Evolutionary conservation across 768 basidiomycete genomes (phyloP).

Genomic region (Polyporus arcularius): DNA sequence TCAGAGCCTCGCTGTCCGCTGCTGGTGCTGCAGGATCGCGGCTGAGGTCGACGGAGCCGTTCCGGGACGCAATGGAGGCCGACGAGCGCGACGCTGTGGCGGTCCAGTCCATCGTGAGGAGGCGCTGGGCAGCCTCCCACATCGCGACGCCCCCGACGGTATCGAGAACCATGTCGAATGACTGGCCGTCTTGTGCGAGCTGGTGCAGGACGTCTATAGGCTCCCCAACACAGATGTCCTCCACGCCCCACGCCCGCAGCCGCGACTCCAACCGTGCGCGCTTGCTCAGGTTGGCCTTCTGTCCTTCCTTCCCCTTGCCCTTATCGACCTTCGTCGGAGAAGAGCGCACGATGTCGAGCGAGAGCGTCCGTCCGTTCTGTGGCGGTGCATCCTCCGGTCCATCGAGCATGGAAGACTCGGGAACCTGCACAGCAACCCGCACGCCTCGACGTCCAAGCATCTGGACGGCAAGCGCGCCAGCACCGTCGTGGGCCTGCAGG

Average conservation of each 20-base stretch:
- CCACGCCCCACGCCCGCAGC: constrained; percentile 69
- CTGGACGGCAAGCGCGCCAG: constrained; percentile 76
- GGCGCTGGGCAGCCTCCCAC: constrained; percentile 70
- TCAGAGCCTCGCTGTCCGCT: not conserved
- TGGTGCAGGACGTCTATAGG: constrained; percentile 55
- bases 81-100: constrained; percentile 21
- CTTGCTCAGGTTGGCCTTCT: constrained; percentile 14
- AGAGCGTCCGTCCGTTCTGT: constrained; percentile 1
- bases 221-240: constrained; percentile 73
- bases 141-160: constrained; percentile 79
- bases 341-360: constrained; percentile 1
- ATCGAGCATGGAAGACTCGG: constrained; percentile 37
- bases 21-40: not conserved
- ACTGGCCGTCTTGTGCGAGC: constrained; percentile 51
- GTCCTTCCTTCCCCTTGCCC: constrained; percentile 20
- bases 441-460: constrained; percentile 73
- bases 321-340: constrained; percentile 10
- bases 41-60: constrained; percentile 28
- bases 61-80: constrained; percentile 47
- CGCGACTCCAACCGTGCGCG: constrained; percentile 40
- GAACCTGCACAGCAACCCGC: constrained; percentile 73
- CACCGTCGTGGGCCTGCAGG: constrained; percentile 71
- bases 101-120: constrained; percentile 47
- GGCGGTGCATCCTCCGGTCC: not conserved
- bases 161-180: constrained; percentile 83